Evolutionary conservation across 192 early-diverging fungal genomes (phyloP), one percentile per base, ranked within the genome.

Genomic region (Lobosporangium transversale): DNA sequence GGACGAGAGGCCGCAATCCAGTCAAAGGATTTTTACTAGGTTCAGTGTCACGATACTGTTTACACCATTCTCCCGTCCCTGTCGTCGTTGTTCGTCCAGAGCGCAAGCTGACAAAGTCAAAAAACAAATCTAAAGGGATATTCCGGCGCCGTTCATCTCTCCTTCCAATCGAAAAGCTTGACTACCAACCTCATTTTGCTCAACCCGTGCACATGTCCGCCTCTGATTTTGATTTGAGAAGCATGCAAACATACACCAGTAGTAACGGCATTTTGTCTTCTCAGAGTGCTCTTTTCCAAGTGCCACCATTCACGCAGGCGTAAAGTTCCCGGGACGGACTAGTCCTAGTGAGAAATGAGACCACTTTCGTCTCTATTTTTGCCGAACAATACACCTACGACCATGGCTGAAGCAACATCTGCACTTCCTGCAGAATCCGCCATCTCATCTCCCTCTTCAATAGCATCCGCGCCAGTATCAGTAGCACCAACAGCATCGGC

Each of bases 11-110:
- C 21, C 84, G 89, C 12, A 87, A 85, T 21, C 79, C 84, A 2
- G 76, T 91, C 36, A 90, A 92, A 67, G 82, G 89, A 30, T 87
- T 88, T 59, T 78, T 92, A 27, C 84, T 91, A 55, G 89, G 89
- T 30, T 89, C 87, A 44, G 87, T 91, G 20, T 89, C 91, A 5
- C 84, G 86, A 23, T 91, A 90, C 36, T 89, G 89, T 60, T 68
- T 90, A 53, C 87, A 92, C 58, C 88, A 90, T 58, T 86, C 84
- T 29, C 76, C 82, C 1, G 83, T 90, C 5, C 89, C 91, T 4
- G 89, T 92, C n/a, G 81, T 90, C 31, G 86, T 92, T 12, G 91
- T 92, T 40, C 87, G 85, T 3, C 84, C 84, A 23, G 79, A 82
- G 44, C 66, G 80, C 36, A 67, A 79, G 21, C 61, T 83, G 20